Base-by-base conservation (phyloP, 768 basidiomycete genomes). In the Coprinellus micaceus region DNA sequence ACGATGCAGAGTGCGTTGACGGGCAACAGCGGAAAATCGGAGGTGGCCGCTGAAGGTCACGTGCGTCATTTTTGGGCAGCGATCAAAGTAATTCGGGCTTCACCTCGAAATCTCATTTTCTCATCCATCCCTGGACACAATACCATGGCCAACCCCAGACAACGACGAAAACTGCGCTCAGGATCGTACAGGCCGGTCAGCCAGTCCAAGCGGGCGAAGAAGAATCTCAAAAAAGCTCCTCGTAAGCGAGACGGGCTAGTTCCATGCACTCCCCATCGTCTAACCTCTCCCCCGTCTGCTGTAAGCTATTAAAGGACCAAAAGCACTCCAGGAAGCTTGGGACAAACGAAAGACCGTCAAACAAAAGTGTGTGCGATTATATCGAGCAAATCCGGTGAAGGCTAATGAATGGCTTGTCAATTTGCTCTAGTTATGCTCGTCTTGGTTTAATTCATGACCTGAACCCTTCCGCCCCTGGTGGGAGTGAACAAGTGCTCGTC, bases 141-240 rank as follows among this genome's bases (percentile, higher is more conserved):
- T 21, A 39, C 67, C 21, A 97, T 98, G 95, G 93, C 86, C 54
- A 98, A 97, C 70, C 95, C 95, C 61, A 85, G 95, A 54, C 96
- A 98, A 72, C 82, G 94, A 58, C 82, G 86, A 63, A 98, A 98
- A 75, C 70, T 81, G 21, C 84, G 88, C 41, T 94, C 94, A 24
- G 83, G 85, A 17, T 76, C 83, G n/a, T 80, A 92, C 69, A 85
- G 76, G 61, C 73, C 86, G 21, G 81, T 91, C 51, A 85, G 85
- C 33, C 90, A 90, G 59, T 87, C 91, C 12, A 80, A 76, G 47
- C 80, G 85, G 64, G 85, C 90, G 50, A 85, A 91, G 67, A 84
- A 82, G 59, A 84, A 87, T 60, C 71, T 87, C 56, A 88, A 86
- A 71, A 94, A 93, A 73, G 86, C 81, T 62, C 88, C 86, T 62